Base-by-base conservation (phyloP, 805 yeast species). In the Suhomyces faveliae region DNA sequence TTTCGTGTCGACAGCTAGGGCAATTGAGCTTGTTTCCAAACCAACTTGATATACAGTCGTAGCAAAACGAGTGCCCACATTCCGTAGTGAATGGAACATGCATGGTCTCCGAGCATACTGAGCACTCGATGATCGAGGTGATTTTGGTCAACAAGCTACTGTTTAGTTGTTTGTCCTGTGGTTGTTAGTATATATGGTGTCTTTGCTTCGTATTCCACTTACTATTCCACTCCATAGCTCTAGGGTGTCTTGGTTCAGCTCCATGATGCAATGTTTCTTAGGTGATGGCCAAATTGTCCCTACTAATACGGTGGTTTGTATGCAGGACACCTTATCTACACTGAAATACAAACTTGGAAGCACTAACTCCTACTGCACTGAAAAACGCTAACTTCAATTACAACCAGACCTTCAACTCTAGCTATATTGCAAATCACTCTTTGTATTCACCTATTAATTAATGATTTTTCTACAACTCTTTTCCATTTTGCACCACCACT, bases 1-100 rank as follows among this genome's bases (percentile, higher is more conserved):
- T 67, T 2, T 70, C 70, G 7, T 63, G 60, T 22, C 92, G 72
- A 56, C 92, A 86, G 6, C 83, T 70, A 0, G 94, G 92, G 62
- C 94, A 86, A n/a, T 79, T 73, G 45, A 76, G 66, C 47, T 77
- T 79, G 37, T 68, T 74, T 12, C 68, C 68, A 40, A 85, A 77
- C 92, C 94, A 86, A 20, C 75, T 72, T 15, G 70, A 66, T n/a
- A 85, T 60, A 60, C 92, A 70, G 19, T 69, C 77, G 59, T 86
- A 86, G 63, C 92, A 87, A 55, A 81, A 85, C 24, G 85, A 78
- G 60, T 87, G 94, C 2, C 92, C 92, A 67, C 94, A 87, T 10
- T 71, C 62, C 0, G 82, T 70, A 55, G 80, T 68, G 56, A 82
- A 79, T 1, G 94, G 92, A 2, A 77, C 76, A 52, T 73, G 77